Base-by-base conservation (phyloP, 176 grass and related monocot genomes). In the Eleusine coracana region DNA sequence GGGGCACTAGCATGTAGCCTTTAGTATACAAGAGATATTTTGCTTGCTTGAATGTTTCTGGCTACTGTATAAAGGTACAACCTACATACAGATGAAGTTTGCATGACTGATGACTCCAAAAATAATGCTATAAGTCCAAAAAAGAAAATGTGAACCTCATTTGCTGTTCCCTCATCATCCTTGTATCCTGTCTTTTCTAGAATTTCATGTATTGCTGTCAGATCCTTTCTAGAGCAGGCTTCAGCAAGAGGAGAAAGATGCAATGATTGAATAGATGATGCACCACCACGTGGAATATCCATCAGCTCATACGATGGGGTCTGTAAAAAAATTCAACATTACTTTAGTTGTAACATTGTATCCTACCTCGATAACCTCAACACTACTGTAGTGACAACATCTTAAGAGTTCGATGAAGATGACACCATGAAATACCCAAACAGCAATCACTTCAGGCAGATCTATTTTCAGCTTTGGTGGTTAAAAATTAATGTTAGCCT, bases 161-260 rank as follows among this genome's bases (percentile, higher is more conserved):
- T 98, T 86, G 96, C 82, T 5, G 91, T 98, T 82, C 96, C 96
- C 60, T 98, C 96, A 7, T 98, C 96, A 80, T 98, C 96, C 80
- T 94, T 95, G 81, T 98, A 98, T 11, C 96, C 96, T 0, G 85
- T 84, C 42, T 90, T 95, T 83, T 98, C 96, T 74, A 98, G 79
- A 75, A 98, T 93, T 89, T 95, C 96, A 54, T 98, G 96, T 84
- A 96, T 98, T 70, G 96, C 96, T 77, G 96, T 98, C 76, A 98
- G 88, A 90, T 98, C 96, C 76, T 91, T 87, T 87, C 92, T 93
- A 40, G 96, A 98, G 80, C 96, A 98, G 82, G 96, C 96, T 91
- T 98, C 91, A 0, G 90, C 96, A 76, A 98, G 93, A 82, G 93
- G 96, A 83, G 93, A 93, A 77, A 98, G 96, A 69, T 52, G 55